These are phyloP conservation scores for Nitzschia putrida DNA, from an alignment of 108 stramenopile species.

Conservation along the genomic window DNA sequence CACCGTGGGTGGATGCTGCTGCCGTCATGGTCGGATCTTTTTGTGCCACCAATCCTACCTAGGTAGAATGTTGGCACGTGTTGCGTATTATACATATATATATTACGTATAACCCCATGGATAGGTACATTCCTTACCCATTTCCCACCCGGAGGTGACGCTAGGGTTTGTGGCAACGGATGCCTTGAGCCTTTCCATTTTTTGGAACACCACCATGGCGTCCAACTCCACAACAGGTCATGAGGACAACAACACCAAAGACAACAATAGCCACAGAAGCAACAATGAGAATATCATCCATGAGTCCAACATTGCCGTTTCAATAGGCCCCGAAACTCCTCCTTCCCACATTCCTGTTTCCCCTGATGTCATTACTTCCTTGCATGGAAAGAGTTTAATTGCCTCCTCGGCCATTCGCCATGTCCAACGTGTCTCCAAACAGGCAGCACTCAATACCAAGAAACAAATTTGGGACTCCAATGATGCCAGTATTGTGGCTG, in stretches of 20 bases:
- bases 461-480: constrained; percentile 70
- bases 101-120: too few relatives aligned
- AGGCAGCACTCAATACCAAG: constrained; percentile 49
- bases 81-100: too few relatives aligned
- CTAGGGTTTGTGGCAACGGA: too few relatives aligned
- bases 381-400: constrained; percentile 22
- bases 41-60: too few relatives aligned
- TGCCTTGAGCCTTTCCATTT: too few relatives aligned
- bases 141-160: too few relatives aligned
- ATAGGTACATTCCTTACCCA: too few relatives aligned
- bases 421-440: constrained; percentile 44
- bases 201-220: too few relatives aligned
- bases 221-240: too few relatives aligned
- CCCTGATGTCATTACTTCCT: not conserved
- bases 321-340: constrained; percentile 1
- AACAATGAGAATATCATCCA: not conserved
- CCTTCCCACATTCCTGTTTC: constrained; percentile 7
- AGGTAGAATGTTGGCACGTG: too few relatives aligned
- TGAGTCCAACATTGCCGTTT: not conserved
- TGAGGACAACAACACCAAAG: not conserved
- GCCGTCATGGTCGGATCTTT: not conserved
- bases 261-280: not conserved
- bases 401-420: constrained; percentile 25
- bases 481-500: constrained; percentile 55
- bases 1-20: too few relatives aligned